phyloP scores from a whole-genome alignment of 2,329 filamentous ascomycete species.

The Microsporum ferrugineum region DNA sequence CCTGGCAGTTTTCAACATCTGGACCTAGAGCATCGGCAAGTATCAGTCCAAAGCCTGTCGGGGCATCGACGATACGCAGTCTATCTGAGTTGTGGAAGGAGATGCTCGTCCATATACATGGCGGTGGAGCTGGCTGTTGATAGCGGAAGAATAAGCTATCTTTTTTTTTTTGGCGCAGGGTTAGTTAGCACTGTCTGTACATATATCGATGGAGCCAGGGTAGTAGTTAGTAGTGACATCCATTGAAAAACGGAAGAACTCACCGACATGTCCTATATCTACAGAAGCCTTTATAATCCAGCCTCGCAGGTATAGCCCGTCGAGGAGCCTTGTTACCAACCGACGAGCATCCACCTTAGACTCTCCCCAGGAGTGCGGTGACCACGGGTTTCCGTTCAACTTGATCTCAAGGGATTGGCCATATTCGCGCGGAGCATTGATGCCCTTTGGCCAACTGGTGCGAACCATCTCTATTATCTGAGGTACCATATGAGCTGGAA shows the following conservation, averaged over 20 bases:
- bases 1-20: constrained; percentile 6
- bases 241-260: background rate
- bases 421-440: constrained; percentile 19
- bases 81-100: constrained; percentile 24
- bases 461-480: constrained; percentile 5
- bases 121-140: constrained; percentile 25
- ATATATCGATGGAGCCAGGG: constrained; percentile 7
- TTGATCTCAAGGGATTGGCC: constrained; percentile 29
- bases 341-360: constrained; percentile 23
- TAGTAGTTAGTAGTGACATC: background rate
- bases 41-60: constrained; percentile 14
- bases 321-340: constrained; percentile 25
- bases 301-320: constrained; percentile 24
- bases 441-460: background rate
- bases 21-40: constrained; percentile 14
- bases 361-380: constrained; percentile 15
- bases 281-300: constrained; percentile 30
- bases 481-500: constrained; percentile 21
- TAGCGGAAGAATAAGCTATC: constrained; percentile 31
- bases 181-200: constrained; percentile 16
- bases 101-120: constrained; percentile 29
- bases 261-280: constrained; percentile 23
- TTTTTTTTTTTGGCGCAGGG: constrained; percentile 6
- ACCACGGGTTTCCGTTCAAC: constrained; percentile 28
- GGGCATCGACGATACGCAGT: constrained; percentile 26